These are phyloP conservation scores for Coniochaeta hoffmannii DNA, from an alignment of 2,329 filamentous ascomycete species.

Conservation along the genomic window DNA sequence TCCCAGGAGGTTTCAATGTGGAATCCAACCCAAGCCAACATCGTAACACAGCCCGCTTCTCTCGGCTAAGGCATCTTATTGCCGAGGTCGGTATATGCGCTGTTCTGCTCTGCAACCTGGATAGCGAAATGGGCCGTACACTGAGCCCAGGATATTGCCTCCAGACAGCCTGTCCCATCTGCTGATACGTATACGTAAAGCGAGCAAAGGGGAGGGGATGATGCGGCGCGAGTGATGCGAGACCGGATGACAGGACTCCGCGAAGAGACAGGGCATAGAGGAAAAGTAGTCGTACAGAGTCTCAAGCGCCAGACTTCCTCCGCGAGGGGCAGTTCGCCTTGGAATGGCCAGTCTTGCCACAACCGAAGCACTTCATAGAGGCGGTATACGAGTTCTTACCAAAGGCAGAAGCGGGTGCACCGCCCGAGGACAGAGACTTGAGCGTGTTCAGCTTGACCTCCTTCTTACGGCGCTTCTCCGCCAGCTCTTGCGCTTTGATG, in stretches of 20 bases:
- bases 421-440: constrained; percentile 49
- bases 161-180: too few species aligned
- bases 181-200: too few species aligned
- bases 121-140: too few species aligned
- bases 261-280: not conserved
- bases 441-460: constrained; percentile 58
- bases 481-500: constrained; percentile 40
- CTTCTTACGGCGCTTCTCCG: constrained; percentile 55
- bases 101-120: too few species aligned
- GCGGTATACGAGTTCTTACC: constrained; percentile 9
- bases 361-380: constrained; percentile 48
- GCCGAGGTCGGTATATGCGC: too few species aligned
- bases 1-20: not conserved
- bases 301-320: not conserved
- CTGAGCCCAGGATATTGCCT: too few species aligned
- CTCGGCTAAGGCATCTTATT: not conserved
- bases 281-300: too few species aligned
- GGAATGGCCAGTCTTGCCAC: constrained; percentile 55
- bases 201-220: too few species aligned
- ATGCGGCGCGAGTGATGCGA: not conserved
- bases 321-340: constrained; percentile 42
- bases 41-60: not conserved
- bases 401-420: constrained; percentile 21
- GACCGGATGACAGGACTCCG: not conserved
- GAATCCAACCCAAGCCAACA: too few species aligned